phyloP scores from a whole-genome alignment of 805 yeast genomes.

The Yueomyces sp. region DNA sequence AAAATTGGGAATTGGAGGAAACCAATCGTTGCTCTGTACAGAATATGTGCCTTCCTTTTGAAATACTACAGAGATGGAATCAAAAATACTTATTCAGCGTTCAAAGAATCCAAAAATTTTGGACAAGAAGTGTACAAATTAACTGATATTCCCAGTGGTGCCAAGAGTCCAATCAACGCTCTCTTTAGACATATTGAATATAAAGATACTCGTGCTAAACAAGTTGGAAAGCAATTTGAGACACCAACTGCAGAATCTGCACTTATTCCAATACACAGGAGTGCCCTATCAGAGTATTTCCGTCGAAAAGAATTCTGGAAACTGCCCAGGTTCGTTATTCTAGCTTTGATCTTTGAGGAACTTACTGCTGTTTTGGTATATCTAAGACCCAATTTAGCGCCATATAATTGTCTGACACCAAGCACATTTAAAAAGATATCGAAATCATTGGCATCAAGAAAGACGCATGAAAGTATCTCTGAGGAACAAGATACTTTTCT shows the following conservation, averaged over 20 bases:
- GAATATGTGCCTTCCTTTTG: constrained; percentile 33
- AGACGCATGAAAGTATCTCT: not conserved
- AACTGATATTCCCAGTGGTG: not conserved
- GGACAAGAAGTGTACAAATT: not conserved
- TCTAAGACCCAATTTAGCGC: constrained; percentile 40
- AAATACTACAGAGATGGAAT: constrained; percentile 48
- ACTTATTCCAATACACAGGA: constrained; percentile 25
- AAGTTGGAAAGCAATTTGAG: no score
- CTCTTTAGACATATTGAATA: constrained; percentile 7
- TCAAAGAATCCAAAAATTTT: constrained; percentile 13
- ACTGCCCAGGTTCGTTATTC: constrained; percentile 38
- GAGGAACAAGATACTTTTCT: not conserved
- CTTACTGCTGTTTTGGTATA: constrained; percentile 40
- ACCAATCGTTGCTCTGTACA: constrained; percentile 25
- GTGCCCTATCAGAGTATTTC: constrained; percentile 29
- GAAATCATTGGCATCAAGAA: constrained; percentile 13
- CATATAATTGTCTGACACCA: constrained; percentile 46
- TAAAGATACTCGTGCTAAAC: constrained; percentile 15
- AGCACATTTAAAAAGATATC: constrained; percentile 21
- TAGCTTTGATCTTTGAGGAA: constrained; percentile 39
- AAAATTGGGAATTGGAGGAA: constrained; percentile 14
- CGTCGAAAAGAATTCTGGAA: constrained; percentile 37
- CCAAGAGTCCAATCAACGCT: no score
- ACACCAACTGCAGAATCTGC: not conserved
- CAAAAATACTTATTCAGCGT: constrained; percentile 38